Conservation (phyloP, 176 grass and related monocot species). For the Melocanna baccifera region DNA sequence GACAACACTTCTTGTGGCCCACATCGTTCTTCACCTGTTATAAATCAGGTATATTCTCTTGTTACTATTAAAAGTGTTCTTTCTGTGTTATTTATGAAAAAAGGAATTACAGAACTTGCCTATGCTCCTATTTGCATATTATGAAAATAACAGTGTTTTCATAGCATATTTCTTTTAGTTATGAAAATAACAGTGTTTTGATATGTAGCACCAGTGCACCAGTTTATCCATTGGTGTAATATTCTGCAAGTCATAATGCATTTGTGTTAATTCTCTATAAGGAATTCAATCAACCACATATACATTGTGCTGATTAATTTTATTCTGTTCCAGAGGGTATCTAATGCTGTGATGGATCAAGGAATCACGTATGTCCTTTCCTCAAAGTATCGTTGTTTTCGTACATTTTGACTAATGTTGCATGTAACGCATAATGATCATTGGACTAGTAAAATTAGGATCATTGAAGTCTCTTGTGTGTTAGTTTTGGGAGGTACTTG, state of each 20-base stretch:
- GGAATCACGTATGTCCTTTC: conserved; percentile 68
- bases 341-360: conserved; percentile 44
- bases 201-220: conserved; percentile 3
- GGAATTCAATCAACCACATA: conserved; percentile 1
- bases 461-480: background rate
- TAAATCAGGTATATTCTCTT: conserved; percentile 72
- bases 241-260: background rate
- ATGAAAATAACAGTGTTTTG: background rate
- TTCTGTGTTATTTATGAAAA: conserved; percentile 12
- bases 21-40: conserved; percentile 79
- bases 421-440: background rate
- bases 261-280: background rate
- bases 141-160: background rate
- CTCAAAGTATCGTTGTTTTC: conserved; percentile 11
- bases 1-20: conserved; percentile 72
- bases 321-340: conserved; percentile 76
- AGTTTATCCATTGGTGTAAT: background rate
- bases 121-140: background rate
- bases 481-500: conserved; percentile 13
- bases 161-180: background rate
- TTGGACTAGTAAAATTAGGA: background rate
- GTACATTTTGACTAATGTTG: conserved; percentile 5
- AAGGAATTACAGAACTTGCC: background rate
- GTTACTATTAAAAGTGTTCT: background rate
- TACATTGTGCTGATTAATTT: conserved; percentile 29